Percentiles rank a stretch among this genome's conserved stretches.
phyloP scores from a whole-genome alignment of 1,139 yeast species.

The Sugiyamaella pinicola region DNA sequence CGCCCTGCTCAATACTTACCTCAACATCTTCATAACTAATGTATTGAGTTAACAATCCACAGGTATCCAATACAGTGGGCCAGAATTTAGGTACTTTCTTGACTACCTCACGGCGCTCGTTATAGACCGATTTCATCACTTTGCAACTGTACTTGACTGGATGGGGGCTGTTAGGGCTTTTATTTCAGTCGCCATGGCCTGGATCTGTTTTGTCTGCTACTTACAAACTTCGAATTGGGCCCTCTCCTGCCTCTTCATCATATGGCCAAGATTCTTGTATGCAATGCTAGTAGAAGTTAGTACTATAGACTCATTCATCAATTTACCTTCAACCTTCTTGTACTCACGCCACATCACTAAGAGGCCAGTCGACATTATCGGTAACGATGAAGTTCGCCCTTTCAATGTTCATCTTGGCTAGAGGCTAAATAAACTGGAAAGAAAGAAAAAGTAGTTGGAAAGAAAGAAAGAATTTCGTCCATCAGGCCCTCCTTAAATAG shows the following conservation, averaged over 20 bases:
- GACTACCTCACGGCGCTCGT: constrained; percentile 39
- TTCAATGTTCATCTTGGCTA: too few relatives aligned
- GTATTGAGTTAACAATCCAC: constrained; percentile 39
- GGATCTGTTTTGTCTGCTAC: too few relatives aligned
- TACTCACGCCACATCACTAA: background rate
- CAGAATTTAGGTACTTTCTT: constrained; percentile 44
- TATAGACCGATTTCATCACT: constrained; percentile 42
- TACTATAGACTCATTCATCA: too few relatives aligned
- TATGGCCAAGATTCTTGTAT: constrained; percentile 41
- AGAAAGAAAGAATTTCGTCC: too few relatives aligned
- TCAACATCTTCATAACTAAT: constrained; percentile 39
- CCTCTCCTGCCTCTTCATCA: constrained; percentile 54
- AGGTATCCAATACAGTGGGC: constrained; percentile 42
- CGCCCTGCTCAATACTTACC: constrained; percentile 13
- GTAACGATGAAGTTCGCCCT: too few relatives aligned
- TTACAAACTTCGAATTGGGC: constrained; percentile 39
- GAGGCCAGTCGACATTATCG: background rate
- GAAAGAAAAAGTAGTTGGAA: too few relatives aligned
- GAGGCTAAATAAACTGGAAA: too few relatives aligned
- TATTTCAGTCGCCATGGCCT: too few relatives aligned
- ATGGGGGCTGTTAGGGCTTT: constrained; percentile 4
- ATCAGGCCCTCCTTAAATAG: too few relatives aligned
- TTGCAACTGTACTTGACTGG: constrained; percentile 31
- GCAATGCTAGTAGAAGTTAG: background rate
- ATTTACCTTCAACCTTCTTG: too few relatives aligned